Evolutionary conservation across 2,329 filamentous ascomycete species (phyloP).

Genomic region (Penicillium brasilianum): DNA sequence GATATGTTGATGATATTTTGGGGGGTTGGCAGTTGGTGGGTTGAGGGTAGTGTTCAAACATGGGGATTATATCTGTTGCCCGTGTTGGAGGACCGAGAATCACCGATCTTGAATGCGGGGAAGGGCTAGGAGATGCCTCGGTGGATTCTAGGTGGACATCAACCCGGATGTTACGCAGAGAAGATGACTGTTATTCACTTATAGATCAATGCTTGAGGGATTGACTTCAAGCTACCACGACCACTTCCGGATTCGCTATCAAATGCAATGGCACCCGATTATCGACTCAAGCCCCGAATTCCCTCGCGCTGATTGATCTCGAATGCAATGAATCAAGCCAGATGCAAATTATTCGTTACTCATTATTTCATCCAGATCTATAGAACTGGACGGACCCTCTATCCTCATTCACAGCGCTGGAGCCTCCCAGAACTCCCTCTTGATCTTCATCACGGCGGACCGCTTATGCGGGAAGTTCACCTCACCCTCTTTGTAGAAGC

Average conservation of each 20-base stretch:
- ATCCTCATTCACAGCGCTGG: conserved; percentile 58
- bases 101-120: conserved; percentile 18
- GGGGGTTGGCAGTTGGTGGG: not conserved
- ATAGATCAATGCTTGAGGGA: not conserved
- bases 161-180: no score
- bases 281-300: not conserved
- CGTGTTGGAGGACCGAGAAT: conserved; percentile 15
- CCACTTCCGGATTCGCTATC: not conserved
- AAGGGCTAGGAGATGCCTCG: conserved; percentile 6
- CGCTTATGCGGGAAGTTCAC: conserved; percentile 91
- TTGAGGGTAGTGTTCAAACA: not conserved
- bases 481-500: conserved; percentile 87
- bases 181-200: not conserved
- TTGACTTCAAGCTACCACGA: not conserved
- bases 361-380: conserved; percentile 13
- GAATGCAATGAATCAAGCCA: not conserved
- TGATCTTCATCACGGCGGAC: conserved; percentile 80
- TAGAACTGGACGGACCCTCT: not conserved
- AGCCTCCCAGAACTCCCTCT: conserved; percentile 78
- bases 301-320: not conserved
- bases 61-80: not conserved
- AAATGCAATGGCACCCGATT: not conserved
- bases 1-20: not conserved
- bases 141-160: no score
- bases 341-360: conserved; percentile 21